Conservation (phyloP, 2,329 filamentous ascomycete species). For the Ophiostoma triangulosporum region DNA sequence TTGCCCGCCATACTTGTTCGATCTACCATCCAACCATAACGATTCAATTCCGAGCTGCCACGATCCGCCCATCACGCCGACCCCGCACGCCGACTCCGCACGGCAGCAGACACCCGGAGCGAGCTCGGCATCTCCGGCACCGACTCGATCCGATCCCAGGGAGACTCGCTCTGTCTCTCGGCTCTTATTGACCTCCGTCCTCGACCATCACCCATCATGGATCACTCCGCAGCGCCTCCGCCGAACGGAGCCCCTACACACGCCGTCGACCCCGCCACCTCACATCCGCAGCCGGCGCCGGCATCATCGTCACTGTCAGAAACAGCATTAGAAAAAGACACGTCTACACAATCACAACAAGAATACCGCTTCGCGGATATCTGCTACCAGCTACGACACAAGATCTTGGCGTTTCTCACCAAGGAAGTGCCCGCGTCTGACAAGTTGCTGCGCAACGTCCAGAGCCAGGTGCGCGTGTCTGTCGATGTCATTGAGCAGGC, state of each 20-base stretch:
- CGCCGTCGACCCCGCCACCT: neutral
- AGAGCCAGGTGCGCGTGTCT: constrained; percentile 60
- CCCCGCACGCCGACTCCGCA: neutral
- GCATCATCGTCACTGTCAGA: neutral
- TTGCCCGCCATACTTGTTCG: neutral
- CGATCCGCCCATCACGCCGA: neutral
- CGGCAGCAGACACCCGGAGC: neutral
- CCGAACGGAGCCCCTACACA: neutral
- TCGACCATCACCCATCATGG: neutral
- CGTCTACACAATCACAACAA: neutral
- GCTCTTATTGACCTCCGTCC: neutral
- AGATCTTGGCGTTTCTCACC: constrained; percentile 52
- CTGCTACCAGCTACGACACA: constrained; percentile 40
- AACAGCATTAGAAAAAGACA: neutral
- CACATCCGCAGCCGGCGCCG: neutral
- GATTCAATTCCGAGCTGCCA: neutral
- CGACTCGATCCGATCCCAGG: neutral
- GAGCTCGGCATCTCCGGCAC: neutral
- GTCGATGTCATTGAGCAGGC: constrained; percentile 64
- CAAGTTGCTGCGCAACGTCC: constrained; percentile 47
- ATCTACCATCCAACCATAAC: neutral
- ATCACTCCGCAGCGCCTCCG: neutral
- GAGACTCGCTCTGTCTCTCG: neutral
- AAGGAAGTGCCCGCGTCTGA: constrained; percentile 36
- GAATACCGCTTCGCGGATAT: constrained; percentile 19